Base-by-base conservation (phyloP, 768 basidiomycete genomes). In the Tulasnella sp. region DNA sequence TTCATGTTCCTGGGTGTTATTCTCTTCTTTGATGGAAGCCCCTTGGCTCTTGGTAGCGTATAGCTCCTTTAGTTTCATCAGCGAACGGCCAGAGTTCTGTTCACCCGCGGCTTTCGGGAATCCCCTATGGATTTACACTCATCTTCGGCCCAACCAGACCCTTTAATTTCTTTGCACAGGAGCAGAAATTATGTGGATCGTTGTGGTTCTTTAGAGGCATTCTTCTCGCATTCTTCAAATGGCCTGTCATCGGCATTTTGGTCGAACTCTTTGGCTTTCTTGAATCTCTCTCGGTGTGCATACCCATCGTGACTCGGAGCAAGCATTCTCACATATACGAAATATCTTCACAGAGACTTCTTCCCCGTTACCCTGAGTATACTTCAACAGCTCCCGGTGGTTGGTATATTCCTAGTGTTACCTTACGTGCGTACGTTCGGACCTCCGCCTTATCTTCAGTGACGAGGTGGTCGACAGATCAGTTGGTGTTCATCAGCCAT, bases 301-400 rank as follows among this genome's bases (percentile, higher is more conserved):
- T 87, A 37, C 84, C 9, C 5, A 3, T 60, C 58, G 7, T 60
- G 28, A 60, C 8, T 48, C n/a, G 18, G 7, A 20, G 16, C 28
- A 18, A 50, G 6, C 14, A 37, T 72, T 8, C 31, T 41, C 18
- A 54, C 31, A 9, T 12, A 2, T 69, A 74, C 5, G 76, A 76
- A 42, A 24, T 24, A 24, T 31, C n/a, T 41, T 69, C 44, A 72
- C 87, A 99, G 97, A 72, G 97, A 98, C 87, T 99, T 99, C 89
- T 99, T 99, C 91, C 98, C 98, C 9, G 98, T 99, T 81, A 93
- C 99, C 79, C 88, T 99, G 75, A 96, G 96, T n/a, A 98, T 99
- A 89, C 87, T 99, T 82, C 90, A 97, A 79, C 97, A 98, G 87
- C 85, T 99, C 72, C 97, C 98, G 6, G 92, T 98, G 82, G 90